These are phyloP conservation scores for Annulohypoxylon stygium DNA, from an alignment of 495 filamentous ascomycete genomes.

Conservation along the genomic window DNA sequence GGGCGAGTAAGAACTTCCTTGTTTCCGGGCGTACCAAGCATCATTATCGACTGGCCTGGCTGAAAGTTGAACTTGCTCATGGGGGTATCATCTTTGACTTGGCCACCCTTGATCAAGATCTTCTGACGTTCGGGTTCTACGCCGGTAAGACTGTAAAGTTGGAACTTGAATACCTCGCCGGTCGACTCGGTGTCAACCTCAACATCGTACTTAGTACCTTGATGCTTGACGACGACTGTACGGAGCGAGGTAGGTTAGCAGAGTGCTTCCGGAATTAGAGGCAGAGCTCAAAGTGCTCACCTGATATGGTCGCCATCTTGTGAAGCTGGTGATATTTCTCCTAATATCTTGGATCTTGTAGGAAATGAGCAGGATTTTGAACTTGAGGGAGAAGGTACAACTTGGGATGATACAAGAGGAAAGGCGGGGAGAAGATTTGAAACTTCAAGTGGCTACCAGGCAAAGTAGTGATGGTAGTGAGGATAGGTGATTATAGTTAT, in stretches of 20 bases:
- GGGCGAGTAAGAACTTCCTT: slow-evolving; percentile 75
- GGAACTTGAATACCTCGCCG: slow-evolving; percentile 94
- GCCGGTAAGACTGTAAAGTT: slow-evolving; percentile 93
- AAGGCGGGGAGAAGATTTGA: background rate
- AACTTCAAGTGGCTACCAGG: background rate
- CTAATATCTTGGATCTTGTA: background rate
- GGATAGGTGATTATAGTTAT: background rate
- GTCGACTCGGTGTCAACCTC: slow-evolving; percentile 86
- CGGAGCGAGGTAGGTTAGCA: slow-evolving; percentile 23
- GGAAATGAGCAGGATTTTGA: background rate
- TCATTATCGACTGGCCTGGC: slow-evolving; percentile 89
- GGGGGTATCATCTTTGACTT: slow-evolving; percentile 94
- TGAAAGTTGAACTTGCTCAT: slow-evolving; percentile 87
- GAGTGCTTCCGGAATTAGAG: slow-evolving; percentile 5
- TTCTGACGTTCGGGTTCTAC: slow-evolving; percentile 98
- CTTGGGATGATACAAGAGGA: slow-evolving; percentile 2
- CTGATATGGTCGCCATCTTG: slow-evolving; percentile 73
- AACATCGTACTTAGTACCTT: slow-evolving; percentile 92
- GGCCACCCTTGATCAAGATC: slow-evolving; percentile 91
- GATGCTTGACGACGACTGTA: slow-evolving; percentile 91
- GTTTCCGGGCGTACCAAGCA: slow-evolving; percentile 89
- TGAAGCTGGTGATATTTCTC: background rate
- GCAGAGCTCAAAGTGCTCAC: slow-evolving; percentile 54
- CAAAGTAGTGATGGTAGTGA: too few relatives aligned
- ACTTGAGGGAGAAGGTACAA: background rate